Evolutionary conservation across 805 yeast genomes (phyloP), one percentile per base, ranked within the genome.

Genomic region (Metschnikowia shivogae): DNA sequence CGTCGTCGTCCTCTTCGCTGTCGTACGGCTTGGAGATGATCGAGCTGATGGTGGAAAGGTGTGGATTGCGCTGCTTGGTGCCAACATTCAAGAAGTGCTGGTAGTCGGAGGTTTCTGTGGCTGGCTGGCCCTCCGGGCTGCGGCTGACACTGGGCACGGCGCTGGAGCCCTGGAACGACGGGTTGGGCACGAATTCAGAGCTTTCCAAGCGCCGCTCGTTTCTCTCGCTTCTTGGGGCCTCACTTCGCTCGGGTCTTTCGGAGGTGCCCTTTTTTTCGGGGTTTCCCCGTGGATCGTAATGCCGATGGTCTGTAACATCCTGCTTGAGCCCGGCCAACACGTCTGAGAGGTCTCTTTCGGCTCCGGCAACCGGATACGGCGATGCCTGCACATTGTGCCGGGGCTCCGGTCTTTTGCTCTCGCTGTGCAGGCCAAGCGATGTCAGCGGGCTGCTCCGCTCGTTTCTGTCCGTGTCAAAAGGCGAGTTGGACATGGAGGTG

Each of bases 21-120:
- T 61, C 58, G 36, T 61, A 59, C 14, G 59, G 70, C 47, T 67
- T 70, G 6, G 73, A 68, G 27, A 71, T 60, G 39, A 71, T 67
- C 0, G 74, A 70, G 45, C 74, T 68, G 10, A 70, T 68, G 60
- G 68, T 71, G 9, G 75, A 70, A 22, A 68, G 46, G 36, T 64
- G 72, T 43, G 72, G 65, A 36, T 59, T 48, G 45, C 72, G 58
- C 10, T 28, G 36, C 8, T 45, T 39, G 2, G 34, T 24, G 6
- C 43, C 43, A 22, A 46, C 48, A 38, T 17, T 44, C 42, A 65
- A 58, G 40, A 62, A 65, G 6, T 52, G 44, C 28, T 65, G 42
- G 42, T 28, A 42, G 32, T 67, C 69, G 37, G 62, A 53, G 24
- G 36, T 30, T 6, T 39, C 44, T 2, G 42, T 34, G 6, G 36